Conservation (phyloP, 306 rosid species). For the Dalbergia oliveri region DNA sequence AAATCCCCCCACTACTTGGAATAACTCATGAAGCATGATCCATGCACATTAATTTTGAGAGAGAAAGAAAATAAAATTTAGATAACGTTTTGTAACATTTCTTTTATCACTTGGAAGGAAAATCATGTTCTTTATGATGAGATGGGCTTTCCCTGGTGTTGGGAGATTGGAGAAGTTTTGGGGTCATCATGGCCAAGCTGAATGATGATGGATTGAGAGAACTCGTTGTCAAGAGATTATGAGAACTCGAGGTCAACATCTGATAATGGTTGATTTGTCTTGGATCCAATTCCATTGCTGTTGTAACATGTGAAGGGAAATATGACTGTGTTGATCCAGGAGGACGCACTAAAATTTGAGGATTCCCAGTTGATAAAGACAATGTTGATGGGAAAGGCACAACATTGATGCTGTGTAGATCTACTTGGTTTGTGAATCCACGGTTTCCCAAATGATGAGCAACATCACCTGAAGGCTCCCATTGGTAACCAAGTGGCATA, state of each 20-base stretch:
- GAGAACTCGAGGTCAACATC: constrained; percentile 53
- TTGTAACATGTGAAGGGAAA: constrained; percentile 50
- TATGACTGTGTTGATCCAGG: constrained; percentile 55
- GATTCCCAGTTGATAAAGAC: constrained; percentile 70
- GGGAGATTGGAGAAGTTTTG: background rate
- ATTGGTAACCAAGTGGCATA: constrained; percentile 52
- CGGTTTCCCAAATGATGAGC: constrained; percentile 45
- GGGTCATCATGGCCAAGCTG: background rate
- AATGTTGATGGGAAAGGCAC: constrained; percentile 64
- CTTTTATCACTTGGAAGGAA: constrained; percentile 57
- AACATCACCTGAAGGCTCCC: constrained; percentile 37
- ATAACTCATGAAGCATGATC: constrained; percentile 33
- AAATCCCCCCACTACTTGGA: constrained; percentile 1
- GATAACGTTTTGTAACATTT: constrained; percentile 30
- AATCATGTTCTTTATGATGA: constrained; percentile 52
- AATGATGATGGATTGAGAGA: constrained; percentile 19
- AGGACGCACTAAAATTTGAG: constrained; percentile 57
- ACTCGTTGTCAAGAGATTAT: constrained; percentile 26
- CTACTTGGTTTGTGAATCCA: constrained; percentile 47
- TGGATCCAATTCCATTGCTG: constrained; percentile 56
- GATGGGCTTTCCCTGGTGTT: constrained; percentile 55
- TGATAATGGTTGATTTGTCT: constrained; percentile 70
- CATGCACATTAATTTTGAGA: constrained; percentile 11
- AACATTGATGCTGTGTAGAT: constrained; percentile 52
- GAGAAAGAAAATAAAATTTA: background rate